These are phyloP conservation scores for Gillenia trifoliata DNA, from an alignment of 306 rosid species.

Conservation along the genomic window DNA sequence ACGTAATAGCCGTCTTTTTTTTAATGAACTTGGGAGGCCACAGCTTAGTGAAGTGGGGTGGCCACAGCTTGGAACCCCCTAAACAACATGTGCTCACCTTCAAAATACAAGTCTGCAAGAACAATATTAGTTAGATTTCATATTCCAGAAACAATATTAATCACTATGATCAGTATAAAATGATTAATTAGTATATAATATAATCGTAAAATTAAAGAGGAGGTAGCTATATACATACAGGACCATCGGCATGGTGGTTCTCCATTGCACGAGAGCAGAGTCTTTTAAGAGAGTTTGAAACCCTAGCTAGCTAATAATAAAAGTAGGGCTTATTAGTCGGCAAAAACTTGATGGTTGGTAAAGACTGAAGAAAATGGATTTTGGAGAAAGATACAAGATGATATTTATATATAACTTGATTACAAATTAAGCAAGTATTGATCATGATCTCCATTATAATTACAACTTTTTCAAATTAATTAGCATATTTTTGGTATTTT, in stretches of 20 bases:
- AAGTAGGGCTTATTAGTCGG: neutral
- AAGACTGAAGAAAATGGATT: neutral
- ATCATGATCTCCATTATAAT: neutral
- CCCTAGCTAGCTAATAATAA: neutral
- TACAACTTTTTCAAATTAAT: neutral
- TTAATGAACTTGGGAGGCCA: neutral
- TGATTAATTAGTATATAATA: neutral
- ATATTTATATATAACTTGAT: neutral
- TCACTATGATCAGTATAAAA: neutral
- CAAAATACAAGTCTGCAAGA: neutral
- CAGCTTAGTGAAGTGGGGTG: neutral
- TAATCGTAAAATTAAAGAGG: neutral
- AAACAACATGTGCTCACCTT: neutral
- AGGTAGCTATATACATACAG: neutral
- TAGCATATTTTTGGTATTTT: neutral
- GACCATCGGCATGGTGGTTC: slow-evolving; percentile 8
- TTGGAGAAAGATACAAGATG: neutral
- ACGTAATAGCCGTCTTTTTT: neutral
- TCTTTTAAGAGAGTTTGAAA: neutral
- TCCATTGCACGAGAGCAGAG: neutral
- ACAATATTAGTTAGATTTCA: neutral
- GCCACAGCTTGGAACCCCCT: neutral
- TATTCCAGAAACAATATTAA: no score
- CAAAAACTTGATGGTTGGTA: neutral
- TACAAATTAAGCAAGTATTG: neutral